These are phyloP conservation scores for Boletus pseudo-olivaceus DNA, from an alignment of 768 basidiomycete species.

Conservation along the genomic window DNA sequence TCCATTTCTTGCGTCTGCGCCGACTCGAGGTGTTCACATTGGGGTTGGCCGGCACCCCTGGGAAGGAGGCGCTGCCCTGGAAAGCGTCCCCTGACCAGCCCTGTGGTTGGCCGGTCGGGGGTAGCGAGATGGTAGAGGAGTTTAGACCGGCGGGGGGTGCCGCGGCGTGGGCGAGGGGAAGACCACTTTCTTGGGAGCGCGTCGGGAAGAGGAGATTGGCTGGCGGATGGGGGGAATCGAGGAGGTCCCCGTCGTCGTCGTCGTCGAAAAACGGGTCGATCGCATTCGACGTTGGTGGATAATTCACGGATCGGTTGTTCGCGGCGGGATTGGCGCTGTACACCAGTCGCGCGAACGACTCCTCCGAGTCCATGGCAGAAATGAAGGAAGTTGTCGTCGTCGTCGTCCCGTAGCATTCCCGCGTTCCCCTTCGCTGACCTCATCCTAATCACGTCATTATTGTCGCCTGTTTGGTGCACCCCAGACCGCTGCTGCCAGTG, in stretches of 20 bases:
- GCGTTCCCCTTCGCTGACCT: slow-evolving; percentile 6
- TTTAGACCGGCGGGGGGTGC: slow-evolving; percentile 61
- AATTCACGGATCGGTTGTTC: slow-evolving; percentile 31
- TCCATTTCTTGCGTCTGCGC: slow-evolving; percentile 45
- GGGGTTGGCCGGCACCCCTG: slow-evolving; percentile 23
- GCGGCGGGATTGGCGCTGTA: slow-evolving; percentile 27
- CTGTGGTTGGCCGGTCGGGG: slow-evolving; percentile 46
- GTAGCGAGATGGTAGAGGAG: slow-evolving; percentile 43
- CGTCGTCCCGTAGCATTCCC: background rate
- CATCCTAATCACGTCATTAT: slow-evolving; percentile 5
- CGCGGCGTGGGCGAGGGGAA: slow-evolving; percentile 56
- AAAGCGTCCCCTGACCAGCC: slow-evolving; percentile 69
- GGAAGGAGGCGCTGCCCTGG: slow-evolving; percentile 41
- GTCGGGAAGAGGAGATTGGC: slow-evolving; percentile 21
- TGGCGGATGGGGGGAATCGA: background rate
- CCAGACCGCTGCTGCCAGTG: background rate
- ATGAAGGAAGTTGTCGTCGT: slow-evolving; percentile 1
- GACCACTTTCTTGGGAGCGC: slow-evolving; percentile 45
- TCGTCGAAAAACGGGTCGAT: slow-evolving; percentile 86
- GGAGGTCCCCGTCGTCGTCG: slow-evolving; percentile 49
- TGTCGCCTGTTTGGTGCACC: slow-evolving; percentile 9
- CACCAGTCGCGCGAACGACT: slow-evolving; percentile 29
- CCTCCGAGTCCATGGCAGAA: slow-evolving; percentile 22
- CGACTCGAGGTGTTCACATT: background rate
- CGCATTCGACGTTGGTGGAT: slow-evolving; percentile 46